Conservation (phyloP, 2,329 filamentous ascomycete species). For the Nemania diffusa region DNA sequence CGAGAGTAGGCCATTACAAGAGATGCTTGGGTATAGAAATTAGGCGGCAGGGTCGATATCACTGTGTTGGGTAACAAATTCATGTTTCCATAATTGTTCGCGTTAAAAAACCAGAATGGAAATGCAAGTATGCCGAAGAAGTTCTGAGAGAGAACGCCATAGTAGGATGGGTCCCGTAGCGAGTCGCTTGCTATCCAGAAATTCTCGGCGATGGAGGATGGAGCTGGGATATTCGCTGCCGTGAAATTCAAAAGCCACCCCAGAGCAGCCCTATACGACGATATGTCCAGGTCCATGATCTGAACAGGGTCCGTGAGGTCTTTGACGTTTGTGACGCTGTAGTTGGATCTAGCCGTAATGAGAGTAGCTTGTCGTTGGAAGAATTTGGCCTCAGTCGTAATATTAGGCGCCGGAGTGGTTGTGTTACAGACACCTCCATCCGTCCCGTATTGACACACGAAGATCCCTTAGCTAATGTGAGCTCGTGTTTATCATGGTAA, state of each 20-base stretch:
- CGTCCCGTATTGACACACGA: too few species aligned
- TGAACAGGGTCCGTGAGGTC: too few species aligned
- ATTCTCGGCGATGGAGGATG: not conserved
- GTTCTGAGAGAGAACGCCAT: conserved; percentile 38
- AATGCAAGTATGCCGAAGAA: conserved; percentile 42
- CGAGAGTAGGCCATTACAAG: conserved; percentile 23
- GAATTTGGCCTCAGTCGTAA: too few species aligned
- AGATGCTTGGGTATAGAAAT: conserved; percentile 41
- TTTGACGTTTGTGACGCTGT: too few species aligned
- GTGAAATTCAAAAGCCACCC: conserved; percentile 6
- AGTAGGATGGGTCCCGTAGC: conserved; percentile 18
- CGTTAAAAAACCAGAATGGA: conserved; percentile 44
- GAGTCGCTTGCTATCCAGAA: not conserved
- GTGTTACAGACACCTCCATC: too few species aligned
- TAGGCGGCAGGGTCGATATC: conserved; percentile 25
- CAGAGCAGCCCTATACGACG: not conserved
- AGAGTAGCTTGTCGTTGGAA: too few species aligned
- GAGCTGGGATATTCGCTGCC: not conserved
- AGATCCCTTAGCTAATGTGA: too few species aligned
- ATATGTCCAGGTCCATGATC: not conserved
- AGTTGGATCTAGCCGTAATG: too few species aligned
- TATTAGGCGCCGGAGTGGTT: too few species aligned
- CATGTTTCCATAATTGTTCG: conserved; percentile 42
- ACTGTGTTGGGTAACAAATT: conserved; percentile 11
- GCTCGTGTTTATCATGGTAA: too few species aligned